phyloP scores from a whole-genome alignment of 257 asterid species.

The Prunella vulgaris region DNA sequence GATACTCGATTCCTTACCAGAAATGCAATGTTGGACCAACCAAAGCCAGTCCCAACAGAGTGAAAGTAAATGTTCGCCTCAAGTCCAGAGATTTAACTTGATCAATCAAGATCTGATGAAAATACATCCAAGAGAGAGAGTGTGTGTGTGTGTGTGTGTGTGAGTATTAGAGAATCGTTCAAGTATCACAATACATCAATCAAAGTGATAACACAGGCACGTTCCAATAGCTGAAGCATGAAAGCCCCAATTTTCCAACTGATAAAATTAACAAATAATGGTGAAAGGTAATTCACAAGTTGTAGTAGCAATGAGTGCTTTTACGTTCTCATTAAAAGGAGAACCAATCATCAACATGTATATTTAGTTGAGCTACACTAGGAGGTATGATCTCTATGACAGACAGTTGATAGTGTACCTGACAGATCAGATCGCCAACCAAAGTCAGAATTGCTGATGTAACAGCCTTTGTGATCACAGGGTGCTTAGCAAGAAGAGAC shows the following conservation, averaged over 20 bases:
- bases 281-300: background rate
- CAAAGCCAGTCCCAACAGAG: conserved; percentile 78
- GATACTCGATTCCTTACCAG: conserved; percentile 47
- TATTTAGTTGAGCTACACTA: background rate
- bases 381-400: conserved; percentile 9
- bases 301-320: too few relatives aligned
- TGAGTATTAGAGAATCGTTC: background rate
- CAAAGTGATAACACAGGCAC: conserved; percentile 1
- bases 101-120: conserved; percentile 62
- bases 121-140: conserved; percentile 2
- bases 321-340: background rate
- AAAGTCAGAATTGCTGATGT: conserved; percentile 75
- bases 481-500: conserved; percentile 76
- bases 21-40: conserved; percentile 95
- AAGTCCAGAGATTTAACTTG: conserved; percentile 56
- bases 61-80: conserved; percentile 71
- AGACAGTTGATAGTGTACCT: conserved; percentile 45
- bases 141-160: too few relatives aligned
- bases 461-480: conserved; percentile 77
- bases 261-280: background rate
- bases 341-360: background rate
- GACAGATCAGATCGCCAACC: conserved; percentile 78
- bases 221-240: background rate
- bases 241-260: background rate
- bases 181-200: background rate